Percentiles rank a stretch among this genome's conserved stretches.
Conservation (phyloP, 2,329 filamentous ascomycete species). For the Fusarium ramigenum region DNA sequence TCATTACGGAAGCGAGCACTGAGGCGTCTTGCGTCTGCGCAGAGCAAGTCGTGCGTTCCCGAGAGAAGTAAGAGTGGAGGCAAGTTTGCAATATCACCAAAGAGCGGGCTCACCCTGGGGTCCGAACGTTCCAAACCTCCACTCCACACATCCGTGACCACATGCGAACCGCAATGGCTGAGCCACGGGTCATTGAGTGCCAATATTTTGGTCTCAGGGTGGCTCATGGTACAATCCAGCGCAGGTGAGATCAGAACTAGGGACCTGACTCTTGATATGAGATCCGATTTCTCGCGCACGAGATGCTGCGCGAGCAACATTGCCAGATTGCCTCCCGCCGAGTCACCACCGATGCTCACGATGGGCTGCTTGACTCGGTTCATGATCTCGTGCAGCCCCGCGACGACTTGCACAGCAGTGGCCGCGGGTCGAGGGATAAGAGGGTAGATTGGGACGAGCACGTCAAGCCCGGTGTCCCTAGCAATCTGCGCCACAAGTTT, state of each 20-base stretch:
- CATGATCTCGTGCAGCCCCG: neutral
- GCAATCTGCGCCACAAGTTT: neutral
- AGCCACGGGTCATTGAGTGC: neutral
- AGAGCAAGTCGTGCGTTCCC: neutral
- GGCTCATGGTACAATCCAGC: neutral
- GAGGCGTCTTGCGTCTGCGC: neutral
- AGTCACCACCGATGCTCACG: neutral
- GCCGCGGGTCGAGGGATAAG: neutral
- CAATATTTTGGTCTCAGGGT: neutral
- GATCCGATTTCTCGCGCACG: neutral
- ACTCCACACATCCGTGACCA: neutral
- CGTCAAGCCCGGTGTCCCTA: neutral
- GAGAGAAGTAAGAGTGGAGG: neutral
- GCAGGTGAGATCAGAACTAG: neutral
- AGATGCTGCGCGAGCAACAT: neutral
- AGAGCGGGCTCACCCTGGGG: neutral
- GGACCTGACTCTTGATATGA: neutral
- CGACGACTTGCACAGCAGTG: neutral
- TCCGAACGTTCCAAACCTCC: neutral
- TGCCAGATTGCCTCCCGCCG: neutral
- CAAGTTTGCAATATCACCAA: neutral
- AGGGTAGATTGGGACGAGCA: neutral
- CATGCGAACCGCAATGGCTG: neutral
- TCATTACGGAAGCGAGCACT: neutral
- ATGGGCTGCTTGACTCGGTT: neutral